Evolutionary conservation across 192 early-diverging fungal species (phyloP).

Genomic region (Spinellus fusiger): DNA sequence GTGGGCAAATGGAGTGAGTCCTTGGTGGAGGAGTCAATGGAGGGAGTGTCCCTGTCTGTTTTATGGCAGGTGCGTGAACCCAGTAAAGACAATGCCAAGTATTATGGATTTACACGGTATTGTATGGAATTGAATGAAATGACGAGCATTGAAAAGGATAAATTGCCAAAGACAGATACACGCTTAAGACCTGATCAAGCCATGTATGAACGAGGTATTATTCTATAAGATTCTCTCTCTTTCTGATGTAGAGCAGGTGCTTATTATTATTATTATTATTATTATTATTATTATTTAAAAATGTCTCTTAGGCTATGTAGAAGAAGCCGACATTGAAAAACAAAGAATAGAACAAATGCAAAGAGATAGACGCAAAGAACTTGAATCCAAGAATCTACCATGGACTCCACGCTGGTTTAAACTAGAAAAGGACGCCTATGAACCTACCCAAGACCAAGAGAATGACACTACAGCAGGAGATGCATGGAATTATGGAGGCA

Average conservation of each 20-base stretch:
- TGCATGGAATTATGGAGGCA: conserved; percentile 77
- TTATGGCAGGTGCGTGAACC: conserved; percentile 77
- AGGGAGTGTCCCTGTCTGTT: conserved; percentile 52
- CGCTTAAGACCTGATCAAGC: conserved; percentile 90
- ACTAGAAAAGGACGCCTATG: conserved; percentile 60
- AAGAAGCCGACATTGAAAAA: conserved; percentile 79
- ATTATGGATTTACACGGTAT: conserved; percentile 87
- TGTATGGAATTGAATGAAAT: conserved; percentile 88
- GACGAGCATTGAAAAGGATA: conserved; percentile 48
- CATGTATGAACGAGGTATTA: conserved; percentile 62
- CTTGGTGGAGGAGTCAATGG: conserved; percentile 44
- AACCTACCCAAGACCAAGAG: conserved; percentile 42
- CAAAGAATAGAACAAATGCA: conserved; percentile 79
- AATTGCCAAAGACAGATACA: conserved; percentile 85
- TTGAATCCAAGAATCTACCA: conserved; percentile 49
- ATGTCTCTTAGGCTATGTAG: conserved; percentile 55
- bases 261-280: too few relatives aligned
- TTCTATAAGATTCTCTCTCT: neutral
- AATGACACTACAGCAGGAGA: conserved; percentile 36
- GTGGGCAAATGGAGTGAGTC: conserved; percentile 61
- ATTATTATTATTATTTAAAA: too few relatives aligned
- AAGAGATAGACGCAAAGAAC: conserved; percentile 62
- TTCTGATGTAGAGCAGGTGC: neutral
- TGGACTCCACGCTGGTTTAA: conserved; percentile 3
- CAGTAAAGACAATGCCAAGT: conserved; percentile 53